Evolutionary conservation across 768 basidiomycete species (phyloP).

Genomic region (Macrocybe gigantea): DNA sequence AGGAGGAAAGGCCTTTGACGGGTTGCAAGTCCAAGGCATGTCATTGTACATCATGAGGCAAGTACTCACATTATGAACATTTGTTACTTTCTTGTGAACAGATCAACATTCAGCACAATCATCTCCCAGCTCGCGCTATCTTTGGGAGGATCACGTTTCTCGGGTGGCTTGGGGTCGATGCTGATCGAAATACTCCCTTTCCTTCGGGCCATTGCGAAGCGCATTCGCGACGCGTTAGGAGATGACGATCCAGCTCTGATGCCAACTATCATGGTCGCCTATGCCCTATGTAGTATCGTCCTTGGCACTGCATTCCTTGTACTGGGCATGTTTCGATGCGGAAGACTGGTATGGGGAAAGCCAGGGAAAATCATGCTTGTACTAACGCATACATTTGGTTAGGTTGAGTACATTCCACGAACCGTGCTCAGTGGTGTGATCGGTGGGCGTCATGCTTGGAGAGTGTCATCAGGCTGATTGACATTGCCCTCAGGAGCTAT

Average conservation of each 20-base stretch:
- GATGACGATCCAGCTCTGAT: conserved; percentile 14
- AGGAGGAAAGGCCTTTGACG: conserved; percentile 8
- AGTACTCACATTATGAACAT: background rate
- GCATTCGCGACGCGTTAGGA: conserved; percentile 15
- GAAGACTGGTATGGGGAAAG: conserved; percentile 11
- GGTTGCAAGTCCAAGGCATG: conserved; percentile 16
- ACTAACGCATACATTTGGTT: background rate
- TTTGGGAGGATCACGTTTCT: conserved; percentile 17
- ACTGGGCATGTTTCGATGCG: conserved; percentile 14
- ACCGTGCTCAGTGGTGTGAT: conserved; percentile 18
- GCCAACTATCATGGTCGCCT: conserved; percentile 19
- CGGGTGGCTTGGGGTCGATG: conserved; percentile 15
- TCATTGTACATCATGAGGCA: conserved; percentile 19
- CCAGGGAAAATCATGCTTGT: background rate
- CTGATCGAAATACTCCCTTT: conserved; percentile 19
- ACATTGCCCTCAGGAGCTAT: conserved; percentile 2
- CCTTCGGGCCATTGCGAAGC: conserved; percentile 12
- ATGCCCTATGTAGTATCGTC: conserved; percentile 15
- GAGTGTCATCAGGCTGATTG: too few species aligned
- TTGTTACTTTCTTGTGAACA: background rate
- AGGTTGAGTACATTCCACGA: conserved; percentile 19
- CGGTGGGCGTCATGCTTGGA: conserved; percentile 2
- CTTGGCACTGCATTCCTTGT: conserved; percentile 13
- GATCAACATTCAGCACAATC: conserved; percentile 6
- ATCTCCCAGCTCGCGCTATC: conserved; percentile 15